These are phyloP conservation scores for Climacium dendroides DNA, from an alignment of 225 moss, liverwort and hornwort species.

Conservation along the genomic window DNA sequence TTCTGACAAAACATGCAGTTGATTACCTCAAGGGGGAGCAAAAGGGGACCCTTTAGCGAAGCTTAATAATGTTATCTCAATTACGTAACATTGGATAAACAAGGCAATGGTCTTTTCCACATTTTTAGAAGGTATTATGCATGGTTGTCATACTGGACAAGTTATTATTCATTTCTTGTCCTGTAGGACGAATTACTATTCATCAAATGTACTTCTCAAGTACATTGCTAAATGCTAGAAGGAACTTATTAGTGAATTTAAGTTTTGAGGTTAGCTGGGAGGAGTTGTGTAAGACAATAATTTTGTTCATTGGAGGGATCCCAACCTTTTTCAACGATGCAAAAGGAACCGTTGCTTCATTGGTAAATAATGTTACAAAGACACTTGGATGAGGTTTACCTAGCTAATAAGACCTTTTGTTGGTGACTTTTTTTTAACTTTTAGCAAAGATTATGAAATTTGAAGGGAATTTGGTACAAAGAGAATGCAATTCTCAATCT, in stretches of 20 bases:
- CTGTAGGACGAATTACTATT: no score
- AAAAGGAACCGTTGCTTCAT: background rate
- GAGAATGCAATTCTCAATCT: background rate
- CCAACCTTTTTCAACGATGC: background rate
- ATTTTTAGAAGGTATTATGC: background rate
- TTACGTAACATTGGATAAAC: no score
- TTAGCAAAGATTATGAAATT: background rate
- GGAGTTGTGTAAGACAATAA: background rate
- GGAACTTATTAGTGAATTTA: no score
- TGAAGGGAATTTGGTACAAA: background rate
- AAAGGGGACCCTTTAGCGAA: no score
- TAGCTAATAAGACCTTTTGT: background rate
- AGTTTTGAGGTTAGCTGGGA: background rate
- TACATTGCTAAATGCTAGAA: no score
- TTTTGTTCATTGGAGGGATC: background rate
- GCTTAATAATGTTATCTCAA: no score
- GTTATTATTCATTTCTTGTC: no score
- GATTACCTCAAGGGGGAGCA: no score
- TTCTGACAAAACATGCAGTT: no score
- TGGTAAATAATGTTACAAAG: background rate
- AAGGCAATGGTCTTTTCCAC: background rate
- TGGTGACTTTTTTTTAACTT: background rate
- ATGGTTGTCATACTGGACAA: no score
- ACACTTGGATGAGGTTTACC: rapidly evolving
- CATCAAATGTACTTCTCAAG: no score